Evolutionary conservation across 306 rosid species (phyloP), one percentile per base, ranked within the genome.

Genomic region (Acacia crassicarpa): DNA sequence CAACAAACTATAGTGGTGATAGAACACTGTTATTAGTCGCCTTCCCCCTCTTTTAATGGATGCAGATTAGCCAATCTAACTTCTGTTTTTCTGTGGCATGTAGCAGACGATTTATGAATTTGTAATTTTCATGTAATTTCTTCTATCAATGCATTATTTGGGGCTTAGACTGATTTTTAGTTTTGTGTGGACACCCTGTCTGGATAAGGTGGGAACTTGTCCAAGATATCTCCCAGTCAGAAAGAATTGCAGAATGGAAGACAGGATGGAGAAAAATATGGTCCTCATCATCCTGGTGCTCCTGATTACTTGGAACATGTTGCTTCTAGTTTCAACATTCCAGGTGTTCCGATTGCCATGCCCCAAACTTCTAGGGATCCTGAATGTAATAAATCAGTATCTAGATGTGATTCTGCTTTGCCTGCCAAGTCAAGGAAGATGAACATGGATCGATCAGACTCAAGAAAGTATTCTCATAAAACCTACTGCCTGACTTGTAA

Each of bases 351-450:
- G 56, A 89, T 91, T 86, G 89, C 92, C 84, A 90, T 84, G 87
- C 88, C 92, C 56, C 98, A 91, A 82, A 85, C 97, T 59, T 90
- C 94, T 59, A 67, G 53, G 61, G 99, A 94, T 63, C 92, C 86
- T 73, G 98, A 93, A 85, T 89, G 85, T 83, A 84, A 85, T 75
- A 93, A 93, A 89, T 75, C 89, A 45, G 78, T 67, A 65, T 81
- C 78, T 70, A 93, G 84, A 85, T 85, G 86, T 85, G 97, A 93
- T 85, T 86, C 84, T 84, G 86, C 86, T 22, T 87, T 84, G 71
- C 93, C 98, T 74, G 72, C 91, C 41, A 95, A 95, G 88, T 53
- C 86, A 49, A 92, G 90, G 93, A 95, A 91, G 83, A 80, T 87
- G 85, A 88, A 79, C 43, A 61, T 78, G 38, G 99, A 93, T 80